phyloP scores from a whole-genome alignment of 2,329 filamentous ascomycete species.

The Xylariaceae sp. region DNA sequence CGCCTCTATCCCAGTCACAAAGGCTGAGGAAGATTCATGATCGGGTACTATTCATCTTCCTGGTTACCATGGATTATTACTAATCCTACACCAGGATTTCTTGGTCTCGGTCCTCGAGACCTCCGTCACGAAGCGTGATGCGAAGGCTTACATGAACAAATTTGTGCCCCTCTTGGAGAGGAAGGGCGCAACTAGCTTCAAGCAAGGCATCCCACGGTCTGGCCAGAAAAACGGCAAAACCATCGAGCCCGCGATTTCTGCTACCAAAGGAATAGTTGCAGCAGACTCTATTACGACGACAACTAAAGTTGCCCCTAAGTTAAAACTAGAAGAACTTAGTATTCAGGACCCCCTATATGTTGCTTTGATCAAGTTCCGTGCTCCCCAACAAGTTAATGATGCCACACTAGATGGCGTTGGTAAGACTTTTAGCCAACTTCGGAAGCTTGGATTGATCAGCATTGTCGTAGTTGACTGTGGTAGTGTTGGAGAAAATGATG shows the following conservation, averaged over 20 bases:
- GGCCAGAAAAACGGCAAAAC: conserved; percentile 23
- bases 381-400: conserved; percentile 71
- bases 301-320: conserved; percentile 6
- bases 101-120: conserved; percentile 85
- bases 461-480: conserved; percentile 80
- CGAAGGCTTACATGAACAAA: conserved; percentile 86
- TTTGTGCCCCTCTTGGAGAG: conserved; percentile 57
- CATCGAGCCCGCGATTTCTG: neutral
- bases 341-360: conserved; percentile 58
- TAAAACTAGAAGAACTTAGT: conserved; percentile 47
- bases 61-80: conserved; percentile 9
- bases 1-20: conserved; percentile 47
- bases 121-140: conserved; percentile 89
- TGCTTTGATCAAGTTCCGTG: conserved; percentile 82
- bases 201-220: conserved; percentile 35
- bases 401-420: conserved; percentile 73
- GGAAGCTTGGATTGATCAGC: conserved; percentile 77
- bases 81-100: conserved; percentile 64
- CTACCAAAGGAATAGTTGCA: conserved; percentile 5
- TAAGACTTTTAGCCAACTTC: conserved; percentile 81
- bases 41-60: conserved; percentile 42
- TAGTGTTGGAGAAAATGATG: conserved; percentile 37
- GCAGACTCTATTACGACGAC: conserved; percentile 3
- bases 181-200: conserved; percentile 36
- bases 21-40: conserved; percentile 52